Percentiles rank a stretch among this genome's conserved stretches.
phyloP scores from a whole-genome alignment of 257 asterid species.

The Lycium barbarum region DNA sequence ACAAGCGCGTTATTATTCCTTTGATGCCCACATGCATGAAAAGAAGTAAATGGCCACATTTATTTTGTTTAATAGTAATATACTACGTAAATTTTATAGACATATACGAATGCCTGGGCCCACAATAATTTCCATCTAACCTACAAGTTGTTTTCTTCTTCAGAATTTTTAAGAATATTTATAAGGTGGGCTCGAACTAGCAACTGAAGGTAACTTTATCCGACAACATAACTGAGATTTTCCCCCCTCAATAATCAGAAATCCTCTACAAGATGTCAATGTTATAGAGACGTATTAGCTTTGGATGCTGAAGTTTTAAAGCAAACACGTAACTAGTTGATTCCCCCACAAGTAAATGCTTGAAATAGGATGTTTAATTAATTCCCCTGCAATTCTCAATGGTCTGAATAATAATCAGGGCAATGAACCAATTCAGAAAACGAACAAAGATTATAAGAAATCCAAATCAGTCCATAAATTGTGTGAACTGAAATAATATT shows the following conservation, averaged over 20 bases:
- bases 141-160: conserved; percentile 2
- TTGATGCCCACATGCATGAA: not conserved
- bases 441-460: too few relatives aligned
- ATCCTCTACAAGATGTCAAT: not conserved
- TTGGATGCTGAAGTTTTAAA: not conserved
- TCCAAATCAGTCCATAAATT: too few relatives aligned
- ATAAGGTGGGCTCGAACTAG: not conserved
- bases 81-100: too few relatives aligned
- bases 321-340: not conserved
- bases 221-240: too few relatives aligned
- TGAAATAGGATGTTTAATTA: not conserved
- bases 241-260: not conserved
- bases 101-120: not conserved
- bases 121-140: not conserved
- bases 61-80: not conserved
- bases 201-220: not conserved
- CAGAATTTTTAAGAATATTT: not conserved
- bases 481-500: too few relatives aligned
- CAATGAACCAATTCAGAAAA: not conserved
- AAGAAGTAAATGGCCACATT: not conserved
- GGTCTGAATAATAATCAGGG: not conserved
- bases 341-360: not conserved
- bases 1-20: not conserved
- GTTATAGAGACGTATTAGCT: not conserved
- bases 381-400: not conserved